phyloP scores from a whole-genome alignment of 2,329 filamentous ascomycete species.

The Botrytis porri region DNA sequence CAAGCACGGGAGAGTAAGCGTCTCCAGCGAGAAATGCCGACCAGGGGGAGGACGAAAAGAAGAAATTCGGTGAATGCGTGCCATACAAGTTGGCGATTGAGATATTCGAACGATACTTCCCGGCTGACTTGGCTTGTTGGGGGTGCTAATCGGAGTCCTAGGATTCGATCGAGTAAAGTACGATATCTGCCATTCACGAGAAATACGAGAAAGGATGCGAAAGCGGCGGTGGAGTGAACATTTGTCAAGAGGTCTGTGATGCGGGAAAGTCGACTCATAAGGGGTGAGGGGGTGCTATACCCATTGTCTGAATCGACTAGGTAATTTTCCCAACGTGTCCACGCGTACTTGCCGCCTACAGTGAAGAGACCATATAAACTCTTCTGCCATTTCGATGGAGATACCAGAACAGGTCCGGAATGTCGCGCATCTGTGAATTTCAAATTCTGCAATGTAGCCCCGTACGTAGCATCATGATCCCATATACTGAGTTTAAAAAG shows the following conservation, averaged over 20 bases:
- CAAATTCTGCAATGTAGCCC: constrained; percentile 86
- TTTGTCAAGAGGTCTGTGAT: constrained; percentile 69
- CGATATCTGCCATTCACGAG: constrained; percentile 87
- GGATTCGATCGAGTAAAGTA: constrained; percentile 80
- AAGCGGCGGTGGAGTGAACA: constrained; percentile 75
- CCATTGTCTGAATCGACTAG: constrained; percentile 73
- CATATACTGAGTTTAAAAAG: constrained; percentile 95
- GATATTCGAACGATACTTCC: constrained; percentile 95
- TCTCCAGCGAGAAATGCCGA: constrained; percentile 90
- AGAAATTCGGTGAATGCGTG: constrained; percentile 99
- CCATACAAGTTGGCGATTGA: constrained; percentile 97
- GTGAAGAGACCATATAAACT: constrained; percentile 78
- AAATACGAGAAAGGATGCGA: constrained; percentile 85
- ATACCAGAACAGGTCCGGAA: constrained; percentile 57
- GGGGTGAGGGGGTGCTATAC: constrained; percentile 58
- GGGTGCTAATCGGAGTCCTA: constrained; percentile 81
- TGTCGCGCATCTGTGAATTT: constrained; percentile 82
- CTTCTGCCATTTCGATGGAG: constrained; percentile 82
- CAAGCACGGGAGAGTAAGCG: constrained; percentile 85
- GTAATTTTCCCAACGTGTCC: constrained; percentile 90
- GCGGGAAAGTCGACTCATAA: constrained; percentile 57
- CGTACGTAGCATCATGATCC: constrained; percentile 95
- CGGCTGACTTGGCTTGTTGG: constrained; percentile 81
- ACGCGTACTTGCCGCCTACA: constrained; percentile 83
- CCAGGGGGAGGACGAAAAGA: constrained; percentile 94